A percentile compares a stretch with the other conserved stretches of the same genome.
Evolutionary conservation across 768 basidiomycete species (phyloP).

Genomic region (Ramaria rubella): DNA sequence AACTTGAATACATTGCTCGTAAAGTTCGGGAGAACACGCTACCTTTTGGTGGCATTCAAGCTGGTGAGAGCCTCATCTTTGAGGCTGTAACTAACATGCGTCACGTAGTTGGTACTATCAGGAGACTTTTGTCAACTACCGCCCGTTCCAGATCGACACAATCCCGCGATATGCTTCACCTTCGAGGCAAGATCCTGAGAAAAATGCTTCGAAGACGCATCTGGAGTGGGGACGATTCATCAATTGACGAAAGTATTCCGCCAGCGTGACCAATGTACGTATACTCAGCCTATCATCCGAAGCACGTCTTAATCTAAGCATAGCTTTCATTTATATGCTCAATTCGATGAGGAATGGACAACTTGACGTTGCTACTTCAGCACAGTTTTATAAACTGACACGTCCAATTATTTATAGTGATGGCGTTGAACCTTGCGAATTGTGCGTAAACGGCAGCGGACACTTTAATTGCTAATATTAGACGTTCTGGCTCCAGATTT

Average conservation of each 20-base stretch:
- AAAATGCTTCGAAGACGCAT: slow-evolving; percentile 45
- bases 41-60: slow-evolving; percentile 88
- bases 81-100: background rate
- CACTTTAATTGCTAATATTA: background rate
- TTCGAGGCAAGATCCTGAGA: slow-evolving; percentile 79
- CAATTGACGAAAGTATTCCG: slow-evolving; percentile 72
- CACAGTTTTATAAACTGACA: slow-evolving; percentile 48
- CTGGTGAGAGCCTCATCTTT: slow-evolving; percentile 28
- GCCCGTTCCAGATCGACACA: slow-evolving; percentile 50
- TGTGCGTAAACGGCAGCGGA: slow-evolving; percentile 38
- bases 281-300: background rate
- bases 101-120: slow-evolving; percentile 64
- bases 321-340: slow-evolving; percentile 76
- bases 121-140: slow-evolving; percentile 93
- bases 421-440: slow-evolving; percentile 73
- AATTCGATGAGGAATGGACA: slow-evolving; percentile 81
- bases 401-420: slow-evolving; percentile 59
- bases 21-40: slow-evolving; percentile 40
- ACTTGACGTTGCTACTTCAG: slow-evolving; percentile 38
- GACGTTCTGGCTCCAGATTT: slow-evolving; percentile 38
- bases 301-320: background rate
- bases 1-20: slow-evolving; percentile 64
- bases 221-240: slow-evolving; percentile 38
- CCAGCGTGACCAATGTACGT: slow-evolving; percentile 71
- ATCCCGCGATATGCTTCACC: slow-evolving; percentile 44